These are phyloP conservation scores for Mitragyna speciosa DNA, from an alignment of 257 asterid genomes.

Conservation along the genomic window DNA sequence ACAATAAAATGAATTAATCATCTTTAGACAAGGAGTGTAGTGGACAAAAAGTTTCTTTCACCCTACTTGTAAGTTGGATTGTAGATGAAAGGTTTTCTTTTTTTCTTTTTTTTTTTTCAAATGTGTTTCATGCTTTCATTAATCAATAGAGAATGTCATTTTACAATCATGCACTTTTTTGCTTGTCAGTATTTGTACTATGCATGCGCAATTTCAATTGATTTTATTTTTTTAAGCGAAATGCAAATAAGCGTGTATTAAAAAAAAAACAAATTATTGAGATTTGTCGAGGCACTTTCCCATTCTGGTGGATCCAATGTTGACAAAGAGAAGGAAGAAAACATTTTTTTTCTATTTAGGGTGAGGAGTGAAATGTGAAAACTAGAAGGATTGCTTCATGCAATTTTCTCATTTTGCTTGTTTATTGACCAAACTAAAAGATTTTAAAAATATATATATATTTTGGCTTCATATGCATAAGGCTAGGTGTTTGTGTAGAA, in stretches of 20 bases:
- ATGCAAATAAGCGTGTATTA: neutral
- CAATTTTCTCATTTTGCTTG: neutral
- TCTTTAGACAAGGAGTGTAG: too few species aligned
- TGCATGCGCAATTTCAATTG: neutral
- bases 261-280: neutral
- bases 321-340: neutral
- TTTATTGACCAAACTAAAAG: neutral
- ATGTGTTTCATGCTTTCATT: neutral
- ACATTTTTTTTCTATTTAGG: neutral
- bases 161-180: neutral
- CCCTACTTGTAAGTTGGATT: neutral
- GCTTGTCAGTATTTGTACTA: neutral
- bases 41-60: neutral
- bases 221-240: neutral
- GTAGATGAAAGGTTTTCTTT: neutral
- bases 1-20: neutral
- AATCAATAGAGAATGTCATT: neutral
- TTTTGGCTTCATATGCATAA: neutral
- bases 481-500: too few species aligned
- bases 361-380: neutral
- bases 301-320: conserved; percentile 13
- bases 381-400: neutral
- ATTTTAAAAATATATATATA: neutral
- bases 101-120: neutral
- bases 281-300: neutral